Evolutionary conservation across 1,139 yeast genomes (phyloP).

Genomic region (Yamadazyma dushanensis): DNA sequence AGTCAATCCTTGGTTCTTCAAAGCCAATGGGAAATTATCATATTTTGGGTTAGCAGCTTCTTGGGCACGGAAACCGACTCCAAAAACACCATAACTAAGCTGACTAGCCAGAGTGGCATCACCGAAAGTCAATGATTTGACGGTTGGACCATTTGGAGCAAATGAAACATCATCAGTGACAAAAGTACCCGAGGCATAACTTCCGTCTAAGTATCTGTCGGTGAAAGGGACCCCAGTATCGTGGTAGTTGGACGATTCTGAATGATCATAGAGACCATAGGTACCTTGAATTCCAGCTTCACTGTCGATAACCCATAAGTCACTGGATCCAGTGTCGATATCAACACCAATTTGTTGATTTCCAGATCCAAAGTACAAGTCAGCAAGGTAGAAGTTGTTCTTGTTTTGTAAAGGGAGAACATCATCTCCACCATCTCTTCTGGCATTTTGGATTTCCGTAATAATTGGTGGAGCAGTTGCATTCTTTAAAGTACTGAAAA

Average conservation of each 20-base stretch:
- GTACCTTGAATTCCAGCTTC: not conserved
- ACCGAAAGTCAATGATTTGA: conserved; percentile 8
- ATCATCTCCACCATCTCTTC: conserved; percentile 6
- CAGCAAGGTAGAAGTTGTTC: conserved; percentile 46
- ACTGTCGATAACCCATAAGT: conserved; percentile 24
- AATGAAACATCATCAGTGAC: conserved; percentile 42
- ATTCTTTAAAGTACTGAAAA: not conserved
- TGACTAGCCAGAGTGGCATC: conserved; percentile 7
- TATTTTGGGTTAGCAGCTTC: conserved; percentile 18
- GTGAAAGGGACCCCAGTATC: conserved; percentile 32
- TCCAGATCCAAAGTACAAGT: conserved; percentile 35
- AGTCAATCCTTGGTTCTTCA: conserved; percentile 28
- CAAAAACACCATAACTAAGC: conserved; percentile 41
- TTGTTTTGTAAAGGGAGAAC: conserved; percentile 5
- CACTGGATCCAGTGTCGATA: conserved; percentile 32
- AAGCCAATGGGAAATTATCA: conserved; percentile 26
- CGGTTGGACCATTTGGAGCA: conserved; percentile 8
- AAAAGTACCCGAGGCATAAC: conserved; percentile 63
- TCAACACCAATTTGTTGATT: conserved; percentile 20
- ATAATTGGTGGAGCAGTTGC: not conserved
- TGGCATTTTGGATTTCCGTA: too few species aligned
- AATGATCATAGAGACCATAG: conserved; percentile 8
- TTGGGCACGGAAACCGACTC: conserved; percentile 28
- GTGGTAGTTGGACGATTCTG: conserved; percentile 23
- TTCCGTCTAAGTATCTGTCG: conserved; percentile 60